A percentile compares a stretch with the other conserved stretches of the same genome.
Conservation (phyloP, 208 protist species). For the Leishmania mexicana region DNA sequence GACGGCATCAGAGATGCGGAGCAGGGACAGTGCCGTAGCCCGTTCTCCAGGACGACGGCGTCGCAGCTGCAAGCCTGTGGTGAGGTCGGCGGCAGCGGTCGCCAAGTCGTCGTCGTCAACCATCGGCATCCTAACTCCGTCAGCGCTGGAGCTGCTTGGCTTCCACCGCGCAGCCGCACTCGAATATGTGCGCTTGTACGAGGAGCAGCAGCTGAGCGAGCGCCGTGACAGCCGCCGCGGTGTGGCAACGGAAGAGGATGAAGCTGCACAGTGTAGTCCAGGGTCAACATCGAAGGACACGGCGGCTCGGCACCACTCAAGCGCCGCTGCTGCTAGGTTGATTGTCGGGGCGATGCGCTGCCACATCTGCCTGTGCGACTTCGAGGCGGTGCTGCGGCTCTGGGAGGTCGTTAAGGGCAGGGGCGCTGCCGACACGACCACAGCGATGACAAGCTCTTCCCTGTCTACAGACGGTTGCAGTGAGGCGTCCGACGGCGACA, state of each 20-base stretch:
- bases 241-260: not conserved
- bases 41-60: not conserved
- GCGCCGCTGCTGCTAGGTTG: slow-evolving; percentile 7
- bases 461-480: not conserved
- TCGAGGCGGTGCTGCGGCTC: slow-evolving; percentile 65
- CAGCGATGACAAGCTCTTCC: slow-evolving; percentile 3
- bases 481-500: not conserved
- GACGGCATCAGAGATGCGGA: not conserved
- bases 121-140: slow-evolving; percentile 21
- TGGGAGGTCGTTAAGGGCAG: slow-evolving; percentile 38
- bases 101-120: slow-evolving; percentile 1
- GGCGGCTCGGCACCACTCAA: not conserved
- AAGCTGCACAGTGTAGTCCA: not conserved
- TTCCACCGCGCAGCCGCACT: slow-evolving; percentile 47
- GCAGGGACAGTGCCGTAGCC: not conserved
- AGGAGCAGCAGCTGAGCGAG: slow-evolving; percentile 12
- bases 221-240: not conserved
- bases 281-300: not conserved
- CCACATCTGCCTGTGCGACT: slow-evolving; percentile 68
- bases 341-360: slow-evolving; percentile 77
- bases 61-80: not conserved
- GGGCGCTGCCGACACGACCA: not conserved
- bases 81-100: too few relatives aligned
- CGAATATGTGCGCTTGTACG: slow-evolving; percentile 39
- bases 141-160: slow-evolving; percentile 50